These are phyloP conservation scores for Lindgomyces ingoldianus DNA, from an alignment of 495 filamentous ascomycete genomes.

Conservation along the genomic window DNA sequence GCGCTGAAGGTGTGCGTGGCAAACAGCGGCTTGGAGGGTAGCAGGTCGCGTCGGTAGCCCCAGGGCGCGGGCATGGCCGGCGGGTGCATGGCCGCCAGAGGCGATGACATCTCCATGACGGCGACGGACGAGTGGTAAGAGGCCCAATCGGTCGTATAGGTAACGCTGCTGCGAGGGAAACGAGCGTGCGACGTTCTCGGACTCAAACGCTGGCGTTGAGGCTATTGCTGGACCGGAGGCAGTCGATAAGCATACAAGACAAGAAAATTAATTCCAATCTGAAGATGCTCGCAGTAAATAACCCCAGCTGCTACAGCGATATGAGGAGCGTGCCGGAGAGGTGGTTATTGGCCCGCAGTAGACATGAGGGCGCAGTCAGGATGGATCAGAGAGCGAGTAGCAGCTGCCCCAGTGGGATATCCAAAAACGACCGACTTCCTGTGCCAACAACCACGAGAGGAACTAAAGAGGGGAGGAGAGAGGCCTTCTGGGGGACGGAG, in stretches of 20 bases:
- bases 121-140: background rate
- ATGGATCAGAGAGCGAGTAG: slow-evolving; percentile 13
- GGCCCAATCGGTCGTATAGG: background rate
- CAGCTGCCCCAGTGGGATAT: slow-evolving; percentile 13
- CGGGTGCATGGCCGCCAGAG: slow-evolving; percentile 90
- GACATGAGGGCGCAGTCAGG: slow-evolving; percentile 32
- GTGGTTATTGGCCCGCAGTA: slow-evolving; percentile 22
- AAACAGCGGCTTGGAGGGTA: slow-evolving; percentile 55
- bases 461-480: slow-evolving; percentile 16
- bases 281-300: slow-evolving; percentile 39
- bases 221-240: slow-evolving; percentile 18
- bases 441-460: slow-evolving; percentile 1
- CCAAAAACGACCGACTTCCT: slow-evolving; percentile 24
- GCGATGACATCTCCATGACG: slow-evolving; percentile 88
- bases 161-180: slow-evolving; percentile 13
- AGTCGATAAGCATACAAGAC: slow-evolving; percentile 39
- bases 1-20: slow-evolving; percentile 58
- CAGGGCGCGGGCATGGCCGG: slow-evolving; percentile 58
- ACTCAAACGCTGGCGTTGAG: slow-evolving; percentile 8
- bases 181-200: slow-evolving; percentile 23
- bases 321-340: slow-evolving; percentile 23
- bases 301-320: slow-evolving; percentile 25
- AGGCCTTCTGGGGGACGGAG: slow-evolving; percentile 40
- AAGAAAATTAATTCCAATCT: slow-evolving; percentile 41
- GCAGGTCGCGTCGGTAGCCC: slow-evolving; percentile 55